These are phyloP conservation scores for Ceratocystiopsis brevicomis DNA, from an alignment of 2,329 filamentous ascomycete species.

Conservation along the genomic window DNA sequence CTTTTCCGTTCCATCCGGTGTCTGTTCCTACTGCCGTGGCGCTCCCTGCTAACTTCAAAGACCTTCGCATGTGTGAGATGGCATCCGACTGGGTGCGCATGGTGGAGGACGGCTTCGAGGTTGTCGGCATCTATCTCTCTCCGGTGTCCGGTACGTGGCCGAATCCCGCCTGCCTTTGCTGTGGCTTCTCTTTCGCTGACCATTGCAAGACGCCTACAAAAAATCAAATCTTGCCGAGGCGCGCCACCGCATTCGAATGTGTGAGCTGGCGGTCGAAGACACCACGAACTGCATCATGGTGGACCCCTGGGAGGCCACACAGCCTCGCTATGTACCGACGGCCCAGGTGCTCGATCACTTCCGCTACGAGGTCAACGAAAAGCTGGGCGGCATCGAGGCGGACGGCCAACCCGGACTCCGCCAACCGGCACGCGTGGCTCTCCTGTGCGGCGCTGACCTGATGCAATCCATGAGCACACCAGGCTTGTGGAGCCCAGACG, in stretches of 20 bases:
- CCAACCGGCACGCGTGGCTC: conserved; percentile 49
- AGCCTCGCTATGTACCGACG: conserved; percentile 72
- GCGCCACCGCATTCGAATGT: conserved; percentile 49
- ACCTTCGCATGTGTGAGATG: conserved; percentile 21
- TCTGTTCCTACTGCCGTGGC: too few species aligned
- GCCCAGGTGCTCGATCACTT: conserved; percentile 84
- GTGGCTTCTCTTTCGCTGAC: too few species aligned
- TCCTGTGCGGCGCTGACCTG: conserved; percentile 59
- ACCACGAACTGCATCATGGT: conserved; percentile 70
- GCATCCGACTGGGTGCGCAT: conserved; percentile 18
- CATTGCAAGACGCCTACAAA: conserved; percentile 37
- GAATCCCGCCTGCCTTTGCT: too few species aligned
- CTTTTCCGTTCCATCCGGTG: background rate
- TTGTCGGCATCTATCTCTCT: conserved; percentile 69
- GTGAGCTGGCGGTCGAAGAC: conserved; percentile 56
- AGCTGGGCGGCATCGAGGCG: conserved; percentile 44
- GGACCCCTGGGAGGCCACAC: conserved; percentile 31
- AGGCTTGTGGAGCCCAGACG: conserved; percentile 64
- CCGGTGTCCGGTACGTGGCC: conserved; percentile 25
- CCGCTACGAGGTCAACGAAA: conserved; percentile 69
- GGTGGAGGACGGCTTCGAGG: conserved; percentile 42
- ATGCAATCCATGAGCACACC: conserved; percentile 60
- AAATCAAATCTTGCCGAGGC: conserved; percentile 51
- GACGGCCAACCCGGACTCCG: background rate
- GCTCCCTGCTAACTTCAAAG: conserved; percentile 11